Percentiles rank a stretch among this genome's conserved stretches.
These are phyloP conservation scores for Podospora anserina DNA, from an alignment of 495 filamentous ascomycete species.

Conservation along the genomic window DNA sequence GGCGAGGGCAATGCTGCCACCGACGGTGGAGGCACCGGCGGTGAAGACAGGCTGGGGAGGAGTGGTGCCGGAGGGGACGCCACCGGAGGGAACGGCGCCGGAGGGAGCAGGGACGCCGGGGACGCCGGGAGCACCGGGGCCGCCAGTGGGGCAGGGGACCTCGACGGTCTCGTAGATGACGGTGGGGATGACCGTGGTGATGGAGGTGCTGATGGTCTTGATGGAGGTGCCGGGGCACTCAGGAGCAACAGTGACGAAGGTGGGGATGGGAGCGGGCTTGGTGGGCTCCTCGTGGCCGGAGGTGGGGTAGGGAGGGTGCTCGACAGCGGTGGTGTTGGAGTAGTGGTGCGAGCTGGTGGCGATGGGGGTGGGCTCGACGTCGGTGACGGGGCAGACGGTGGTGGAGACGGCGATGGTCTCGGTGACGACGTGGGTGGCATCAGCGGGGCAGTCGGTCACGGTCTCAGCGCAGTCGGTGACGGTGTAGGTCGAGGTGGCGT, in stretches of 20 bases:
- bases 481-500: constrained; percentile 54
- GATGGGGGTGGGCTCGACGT: constrained; percentile 16
- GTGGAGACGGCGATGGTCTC: constrained; percentile 35
- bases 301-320: constrained; percentile 28
- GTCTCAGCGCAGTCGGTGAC: constrained; percentile 59
- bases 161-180: constrained; percentile 53
- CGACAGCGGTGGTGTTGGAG: constrained; percentile 18
- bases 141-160: constrained; percentile 36
- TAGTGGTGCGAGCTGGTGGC: constrained; percentile 17
- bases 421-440: constrained; percentile 39
- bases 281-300: constrained; percentile 24
- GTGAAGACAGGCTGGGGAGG: constrained; percentile 41
- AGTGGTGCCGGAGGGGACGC: constrained; percentile 32
- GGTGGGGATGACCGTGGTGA: constrained; percentile 51
- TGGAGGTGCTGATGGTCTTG: constrained; percentile 41
- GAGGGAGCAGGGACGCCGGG: constrained; percentile 27
- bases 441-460: constrained; percentile 59
- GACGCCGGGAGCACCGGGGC: constrained; percentile 17
- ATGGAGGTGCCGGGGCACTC: constrained; percentile 38
- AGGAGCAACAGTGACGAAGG: constrained; percentile 29
- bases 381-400: constrained; percentile 35
- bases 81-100: constrained; percentile 30
- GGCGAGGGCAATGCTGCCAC: constrained; percentile 11
- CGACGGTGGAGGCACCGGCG: constrained; percentile 44
- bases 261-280: constrained; percentile 11